Conservation (phyloP, 2,329 filamentous ascomycete species). For the Microdochium trichocladiopsis region DNA sequence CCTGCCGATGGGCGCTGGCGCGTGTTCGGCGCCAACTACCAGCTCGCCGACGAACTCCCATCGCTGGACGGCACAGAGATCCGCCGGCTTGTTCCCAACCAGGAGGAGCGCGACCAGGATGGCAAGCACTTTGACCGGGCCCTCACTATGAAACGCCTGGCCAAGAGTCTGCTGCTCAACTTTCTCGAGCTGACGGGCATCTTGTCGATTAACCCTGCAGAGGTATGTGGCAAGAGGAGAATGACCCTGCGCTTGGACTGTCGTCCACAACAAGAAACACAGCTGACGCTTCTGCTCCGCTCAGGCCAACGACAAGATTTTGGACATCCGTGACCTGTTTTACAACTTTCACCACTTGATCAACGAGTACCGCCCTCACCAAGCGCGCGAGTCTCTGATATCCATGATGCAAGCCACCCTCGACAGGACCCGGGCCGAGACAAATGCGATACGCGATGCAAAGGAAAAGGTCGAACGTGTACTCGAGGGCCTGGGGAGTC, state of each 20-base stretch:
- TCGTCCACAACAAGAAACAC: constrained; percentile 6
- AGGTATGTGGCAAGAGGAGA: constrained; percentile 30
- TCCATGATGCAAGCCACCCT: constrained; percentile 82
- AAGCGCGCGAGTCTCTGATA: constrained; percentile 83
- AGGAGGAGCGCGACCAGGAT: constrained; percentile 43
- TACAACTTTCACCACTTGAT: constrained; percentile 90
- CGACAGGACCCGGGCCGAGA: constrained; percentile 65
- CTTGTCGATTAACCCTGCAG: constrained; percentile 57
- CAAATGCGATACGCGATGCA: constrained; percentile 58
- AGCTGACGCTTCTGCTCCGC: not conserved
- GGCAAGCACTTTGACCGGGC: constrained; percentile 55
- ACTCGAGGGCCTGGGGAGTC: constrained; percentile 59
- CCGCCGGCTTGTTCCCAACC: constrained; percentile 46
- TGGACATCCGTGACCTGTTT: constrained; percentile 73
- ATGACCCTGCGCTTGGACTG: not conserved
- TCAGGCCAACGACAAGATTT: constrained; percentile 62
- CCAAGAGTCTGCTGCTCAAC: constrained; percentile 80
- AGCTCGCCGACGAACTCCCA: constrained; percentile 56
- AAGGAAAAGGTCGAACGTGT: constrained; percentile 67
- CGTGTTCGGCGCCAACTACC: constrained; percentile 65
- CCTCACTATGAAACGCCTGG: constrained; percentile 66
- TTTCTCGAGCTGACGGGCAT: constrained; percentile 79
- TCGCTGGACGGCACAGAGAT: constrained; percentile 65
- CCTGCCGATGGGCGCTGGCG: constrained; percentile 65
- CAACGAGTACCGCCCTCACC: constrained; percentile 91